Evolutionary conservation across 1,284 basidiomycete genomes (phyloP).

Genomic region (Porphyrellus sp.): DNA sequence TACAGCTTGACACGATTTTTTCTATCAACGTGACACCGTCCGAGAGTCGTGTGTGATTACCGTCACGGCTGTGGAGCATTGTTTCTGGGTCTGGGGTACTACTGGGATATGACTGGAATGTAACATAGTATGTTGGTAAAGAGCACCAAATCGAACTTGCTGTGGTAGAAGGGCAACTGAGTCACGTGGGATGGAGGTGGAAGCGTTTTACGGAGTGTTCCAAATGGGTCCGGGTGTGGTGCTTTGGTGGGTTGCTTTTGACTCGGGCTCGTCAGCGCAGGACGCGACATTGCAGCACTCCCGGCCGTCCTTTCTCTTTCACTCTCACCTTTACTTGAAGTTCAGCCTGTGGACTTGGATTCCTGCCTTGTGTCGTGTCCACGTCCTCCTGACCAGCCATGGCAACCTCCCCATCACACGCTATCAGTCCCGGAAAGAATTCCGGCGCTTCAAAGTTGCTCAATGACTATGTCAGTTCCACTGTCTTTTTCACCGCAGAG

Average conservation of each 20-base stretch:
- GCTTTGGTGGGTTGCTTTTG: slow-evolving; percentile 17
- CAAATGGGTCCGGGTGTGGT: slow-evolving; percentile 32
- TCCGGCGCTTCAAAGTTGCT: slow-evolving; percentile 47
- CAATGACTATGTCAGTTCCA: slow-evolving; percentile 56
- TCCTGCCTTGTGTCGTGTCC: background rate
- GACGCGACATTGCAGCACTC: slow-evolving; percentile 35
- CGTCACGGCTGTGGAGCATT: background rate
- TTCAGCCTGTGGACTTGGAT: background rate
- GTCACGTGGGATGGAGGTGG: slow-evolving; percentile 22
- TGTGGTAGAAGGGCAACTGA: slow-evolving; percentile 4
- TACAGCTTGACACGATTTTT: background rate
- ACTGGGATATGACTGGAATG: background rate
- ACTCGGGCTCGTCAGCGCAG: slow-evolving; percentile 37
- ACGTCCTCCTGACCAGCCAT: slow-evolving; percentile 29
- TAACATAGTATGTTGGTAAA: background rate
- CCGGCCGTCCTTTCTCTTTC: slow-evolving; percentile 16
- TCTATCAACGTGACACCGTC: background rate
- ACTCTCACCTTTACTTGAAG: slow-evolving; percentile 16
- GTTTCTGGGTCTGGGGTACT: background rate
- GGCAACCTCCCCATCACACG: slow-evolving; percentile 43
- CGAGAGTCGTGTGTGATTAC: background rate
- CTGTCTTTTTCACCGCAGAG: background rate
- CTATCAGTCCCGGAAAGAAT: slow-evolving; percentile 35
- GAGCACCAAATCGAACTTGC: slow-evolving; percentile 4
- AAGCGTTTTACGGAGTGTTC: slow-evolving; percentile 19